Evolutionary conservation across 495 filamentous ascomycete genomes (phyloP).

Genomic region (Hyphodiscus hymeniophilus): DNA sequence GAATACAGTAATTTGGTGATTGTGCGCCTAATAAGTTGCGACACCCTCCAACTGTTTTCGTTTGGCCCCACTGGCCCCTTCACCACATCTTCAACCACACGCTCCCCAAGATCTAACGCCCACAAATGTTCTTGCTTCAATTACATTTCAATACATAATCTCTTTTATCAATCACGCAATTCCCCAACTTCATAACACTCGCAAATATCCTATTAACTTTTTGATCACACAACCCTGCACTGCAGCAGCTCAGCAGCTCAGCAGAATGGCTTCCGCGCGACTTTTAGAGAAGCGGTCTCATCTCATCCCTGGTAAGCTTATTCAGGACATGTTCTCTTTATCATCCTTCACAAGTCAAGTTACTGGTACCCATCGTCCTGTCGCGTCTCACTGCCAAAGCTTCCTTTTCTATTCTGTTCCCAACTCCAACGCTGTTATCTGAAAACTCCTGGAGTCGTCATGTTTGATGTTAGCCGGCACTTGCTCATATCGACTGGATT

Average conservation of each 20-base stretch:
- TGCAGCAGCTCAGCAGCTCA: too few species aligned
- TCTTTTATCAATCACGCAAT: neutral
- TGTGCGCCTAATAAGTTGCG: too few species aligned
- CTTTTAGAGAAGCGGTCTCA: conserved; percentile 15
- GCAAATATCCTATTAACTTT: neutral
- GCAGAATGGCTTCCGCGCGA: conserved; percentile 16
- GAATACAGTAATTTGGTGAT: too few species aligned
- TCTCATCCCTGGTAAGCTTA: conserved; percentile 18
- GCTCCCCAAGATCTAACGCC: too few species aligned
- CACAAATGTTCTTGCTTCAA: too few species aligned
- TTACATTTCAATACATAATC: too few species aligned
- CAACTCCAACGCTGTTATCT: neutral
- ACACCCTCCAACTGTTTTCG: too few species aligned
- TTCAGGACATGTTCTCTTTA: neutral
- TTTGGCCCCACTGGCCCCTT: too few species aligned
- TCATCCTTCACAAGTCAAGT: too few species aligned
- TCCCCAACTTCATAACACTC: neutral
- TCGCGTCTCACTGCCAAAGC: too few species aligned
- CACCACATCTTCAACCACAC: neutral
- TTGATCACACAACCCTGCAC: neutral
- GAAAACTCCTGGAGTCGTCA: neutral
- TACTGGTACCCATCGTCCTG: too few species aligned
- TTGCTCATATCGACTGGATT: neutral
- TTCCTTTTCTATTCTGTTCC: neutral
- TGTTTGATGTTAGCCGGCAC: neutral